Percentiles rank a stretch among this genome's conserved stretches.
phyloP scores from a whole-genome alignment of 78 protist species.

The Cavenderia fasciculata region DNA sequence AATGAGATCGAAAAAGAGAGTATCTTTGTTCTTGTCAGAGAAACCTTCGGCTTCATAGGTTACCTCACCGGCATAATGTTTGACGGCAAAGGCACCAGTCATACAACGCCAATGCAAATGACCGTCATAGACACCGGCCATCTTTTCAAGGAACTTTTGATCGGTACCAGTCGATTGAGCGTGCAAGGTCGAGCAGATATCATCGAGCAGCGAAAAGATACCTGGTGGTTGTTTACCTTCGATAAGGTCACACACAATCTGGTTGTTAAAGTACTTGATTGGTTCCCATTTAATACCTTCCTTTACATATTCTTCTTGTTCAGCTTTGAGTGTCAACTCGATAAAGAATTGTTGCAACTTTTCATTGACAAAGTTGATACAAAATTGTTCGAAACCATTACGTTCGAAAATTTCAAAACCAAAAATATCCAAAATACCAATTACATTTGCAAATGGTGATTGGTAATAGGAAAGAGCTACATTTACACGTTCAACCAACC shows the following conservation, averaged over 20 bases:
- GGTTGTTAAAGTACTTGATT: slow-evolving; percentile 92
- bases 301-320: slow-evolving; percentile 90
- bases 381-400: slow-evolving; percentile 95
- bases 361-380: slow-evolving; percentile 95
- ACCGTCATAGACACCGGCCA: slow-evolving; percentile 29
- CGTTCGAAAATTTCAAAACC: slow-evolving; percentile 93
- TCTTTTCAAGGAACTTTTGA: slow-evolving; percentile 85
- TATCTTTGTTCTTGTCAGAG: slow-evolving; percentile 92
- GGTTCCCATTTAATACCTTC: slow-evolving; percentile 96
- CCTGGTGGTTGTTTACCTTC: slow-evolving; percentile 92
- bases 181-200: slow-evolving; percentile 91
- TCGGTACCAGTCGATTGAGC: slow-evolving; percentile 90
- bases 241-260: slow-evolving; percentile 93
- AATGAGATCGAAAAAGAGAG: slow-evolving; percentile 83
- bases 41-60: slow-evolving; percentile 88
- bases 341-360: slow-evolving; percentile 85
- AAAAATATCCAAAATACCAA: slow-evolving; percentile 93
- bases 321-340: slow-evolving; percentile 90
- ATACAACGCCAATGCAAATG: slow-evolving; percentile 85
- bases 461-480: slow-evolving; percentile 60
- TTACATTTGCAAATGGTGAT: slow-evolving; percentile 44
- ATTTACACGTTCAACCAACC: slow-evolving; percentile 89
- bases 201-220: slow-evolving; percentile 91
- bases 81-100: slow-evolving; percentile 79
- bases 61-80: slow-evolving; percentile 96